Percentiles rank a stretch among this genome's conserved stretches.
Conservation (phyloP, 2,329 filamentous ascomycete genomes). For the Cladosporium sp. region DNA sequence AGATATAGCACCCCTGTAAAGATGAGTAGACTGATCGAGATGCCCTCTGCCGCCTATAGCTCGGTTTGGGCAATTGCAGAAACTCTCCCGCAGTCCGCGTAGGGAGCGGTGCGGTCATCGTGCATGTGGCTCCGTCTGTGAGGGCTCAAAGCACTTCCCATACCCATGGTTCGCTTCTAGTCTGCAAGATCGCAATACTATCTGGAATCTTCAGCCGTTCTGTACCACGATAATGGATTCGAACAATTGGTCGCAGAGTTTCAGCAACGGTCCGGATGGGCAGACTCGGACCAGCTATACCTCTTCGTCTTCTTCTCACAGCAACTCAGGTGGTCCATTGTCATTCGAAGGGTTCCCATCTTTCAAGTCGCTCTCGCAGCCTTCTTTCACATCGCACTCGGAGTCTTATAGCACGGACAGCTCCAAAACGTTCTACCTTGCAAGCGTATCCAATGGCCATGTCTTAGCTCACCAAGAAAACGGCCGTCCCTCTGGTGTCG, state of each 20-base stretch:
- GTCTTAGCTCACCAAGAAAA: background rate
- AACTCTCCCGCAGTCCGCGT: background rate
- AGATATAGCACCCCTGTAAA: no score
- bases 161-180: background rate
- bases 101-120: background rate
- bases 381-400: background rate
- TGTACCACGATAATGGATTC: background rate
- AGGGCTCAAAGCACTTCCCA: background rate
- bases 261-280: background rate
- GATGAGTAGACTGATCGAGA: background rate
- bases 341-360: constrained; percentile 1
- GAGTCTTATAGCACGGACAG: background rate
- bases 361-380: background rate
- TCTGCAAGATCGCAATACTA: background rate
- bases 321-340: background rate
- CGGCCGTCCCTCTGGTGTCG: background rate
- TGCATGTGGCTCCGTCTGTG: background rate
- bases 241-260: background rate
- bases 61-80: background rate
- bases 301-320: background rate
- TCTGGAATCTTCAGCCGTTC: background rate
- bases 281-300: background rate
- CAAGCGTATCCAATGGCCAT: constrained; percentile 6
- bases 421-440: constrained; percentile 1
- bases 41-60: no score